Evolutionary conservation across 192 early-diverging fungal genomes (phyloP).

Genomic region (Backusella luteola): DNA sequence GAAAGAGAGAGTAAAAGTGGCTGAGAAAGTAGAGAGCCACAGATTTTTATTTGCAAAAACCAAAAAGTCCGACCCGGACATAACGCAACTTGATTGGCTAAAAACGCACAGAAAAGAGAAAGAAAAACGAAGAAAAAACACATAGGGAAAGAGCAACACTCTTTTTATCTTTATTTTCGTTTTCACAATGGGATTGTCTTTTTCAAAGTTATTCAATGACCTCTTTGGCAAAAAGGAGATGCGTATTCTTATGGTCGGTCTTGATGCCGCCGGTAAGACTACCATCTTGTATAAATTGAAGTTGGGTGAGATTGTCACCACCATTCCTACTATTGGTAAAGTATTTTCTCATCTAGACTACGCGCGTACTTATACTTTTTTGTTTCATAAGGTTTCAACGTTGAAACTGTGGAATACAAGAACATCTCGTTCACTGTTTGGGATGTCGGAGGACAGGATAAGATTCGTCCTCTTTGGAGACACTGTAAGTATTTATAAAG

Average conservation of each 20-base stretch:
- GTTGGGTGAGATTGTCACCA: constrained; percentile 97
- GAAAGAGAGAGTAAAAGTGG: neutral
- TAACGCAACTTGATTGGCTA: too few species aligned
- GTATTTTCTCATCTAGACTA: neutral
- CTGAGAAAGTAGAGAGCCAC: neutral
- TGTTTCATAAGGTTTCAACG: constrained; percentile 78
- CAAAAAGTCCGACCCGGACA: neutral
- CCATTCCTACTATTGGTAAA: constrained; percentile 96
- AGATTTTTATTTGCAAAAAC: neutral
- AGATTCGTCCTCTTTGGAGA: constrained; percentile 96
- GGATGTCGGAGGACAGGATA: constrained; percentile 99
- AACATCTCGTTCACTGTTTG: constrained; percentile 97
- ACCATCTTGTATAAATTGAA: constrained; percentile 99
- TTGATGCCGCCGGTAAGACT: constrained; percentile 94
- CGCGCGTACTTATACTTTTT: neutral
- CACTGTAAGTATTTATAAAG: constrained; percentile 69
- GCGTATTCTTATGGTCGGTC: constrained; percentile 93
- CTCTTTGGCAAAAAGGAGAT: constrained; percentile 92
- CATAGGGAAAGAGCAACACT: neutral
- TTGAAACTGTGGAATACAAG: constrained; percentile 97
- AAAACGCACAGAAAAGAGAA: neutral
- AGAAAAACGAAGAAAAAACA: neutral
- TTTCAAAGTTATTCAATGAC: constrained; percentile 72
- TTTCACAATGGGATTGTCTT: neutral
- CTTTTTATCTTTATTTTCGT: neutral